A percentile compares a stretch with the other conserved stretches of the same genome.
Evolutionary conservation across 2,329 filamentous ascomycete genomes (phyloP).

Genomic region (Diaporthe ilicicola): DNA sequence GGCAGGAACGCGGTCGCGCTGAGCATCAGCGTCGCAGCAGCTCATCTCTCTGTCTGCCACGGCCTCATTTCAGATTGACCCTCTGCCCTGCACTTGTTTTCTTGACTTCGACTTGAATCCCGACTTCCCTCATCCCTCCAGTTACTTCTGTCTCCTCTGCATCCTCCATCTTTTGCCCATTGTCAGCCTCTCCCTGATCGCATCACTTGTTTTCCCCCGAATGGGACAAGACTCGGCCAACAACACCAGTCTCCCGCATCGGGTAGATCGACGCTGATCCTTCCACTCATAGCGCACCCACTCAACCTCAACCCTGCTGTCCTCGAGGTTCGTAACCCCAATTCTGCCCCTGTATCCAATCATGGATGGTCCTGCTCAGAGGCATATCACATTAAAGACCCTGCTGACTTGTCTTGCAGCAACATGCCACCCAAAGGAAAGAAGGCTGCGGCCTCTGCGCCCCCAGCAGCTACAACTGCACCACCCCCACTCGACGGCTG

Average conservation of each 20-base stretch:
- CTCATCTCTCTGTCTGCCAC: not conserved
- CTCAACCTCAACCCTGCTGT: not conserved
- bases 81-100: not conserved
- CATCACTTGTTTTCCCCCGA: not conserved
- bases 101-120: not conserved
- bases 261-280: not conserved
- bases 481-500: conserved; percentile 53
- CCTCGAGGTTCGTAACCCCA: not conserved
- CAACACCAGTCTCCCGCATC: not conserved
- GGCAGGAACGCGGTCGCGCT: not conserved
- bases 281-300: not conserved
- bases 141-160: not conserved
- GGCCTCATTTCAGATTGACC: not conserved
- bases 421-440: conserved; percentile 24
- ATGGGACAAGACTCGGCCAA: not conserved
- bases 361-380: too few species aligned
- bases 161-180: not conserved
- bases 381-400: not conserved
- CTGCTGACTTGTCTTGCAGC: not conserved
- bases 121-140: not conserved
- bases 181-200: too few species aligned
- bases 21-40: not conserved
- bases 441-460: conserved; percentile 33
- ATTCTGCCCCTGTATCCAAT: not conserved
- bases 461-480: conserved; percentile 23